Evolutionary conservation across 768 basidiomycete genomes (phyloP), one percentile per base, ranked within the genome.

Genomic region (Cyathus striatus): DNA sequence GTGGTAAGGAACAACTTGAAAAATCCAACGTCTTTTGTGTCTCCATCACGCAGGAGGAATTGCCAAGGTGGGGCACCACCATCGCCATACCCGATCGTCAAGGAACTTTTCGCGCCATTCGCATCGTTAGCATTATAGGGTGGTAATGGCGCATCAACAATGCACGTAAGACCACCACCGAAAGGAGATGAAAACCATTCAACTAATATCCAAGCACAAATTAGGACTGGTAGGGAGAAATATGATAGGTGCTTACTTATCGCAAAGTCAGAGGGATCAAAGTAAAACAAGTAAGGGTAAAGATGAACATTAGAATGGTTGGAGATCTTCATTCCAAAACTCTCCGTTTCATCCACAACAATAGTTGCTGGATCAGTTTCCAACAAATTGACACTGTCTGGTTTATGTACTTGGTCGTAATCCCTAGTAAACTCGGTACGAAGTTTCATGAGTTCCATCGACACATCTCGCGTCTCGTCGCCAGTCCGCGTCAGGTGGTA

Each of bases 1-100:
- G 65, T 69, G 13, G 72, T 56, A 16, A 75, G 45, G 44, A 67
- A 75, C 6, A 75, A 47, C 43, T 70, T 72, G 39, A 76, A 60
- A 42, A 65, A 69, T 5, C 70, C 67, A 2, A 75, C 55, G 38
- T 75, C 71, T 23, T 60, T 42, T 4, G 52, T 47, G 32, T 68
- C 56, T 3, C 52, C 58, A 1, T 57, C 45, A 3, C 53, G 48
- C 14, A 74, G 43, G 22, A 45, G 23, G 44, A 66, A 72, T 6
- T 46, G 27, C 54, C 58, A 62, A 5, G 68, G 66, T 0, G 50
- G 21, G 5, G 48, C 51, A 34, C 64, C 66, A 21, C 59, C 62
- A 7, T 62, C 50, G 0, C 70, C 70, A 44, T 71, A 71, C 4
- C 73, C 75, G 9, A 75, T 59, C 1, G 64, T 52, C n/a, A 30